Percentiles rank a stretch among this genome's conserved stretches.
Conservation (phyloP, 2,329 filamentous ascomycete species). For the Hypoxylon sp. region DNA sequence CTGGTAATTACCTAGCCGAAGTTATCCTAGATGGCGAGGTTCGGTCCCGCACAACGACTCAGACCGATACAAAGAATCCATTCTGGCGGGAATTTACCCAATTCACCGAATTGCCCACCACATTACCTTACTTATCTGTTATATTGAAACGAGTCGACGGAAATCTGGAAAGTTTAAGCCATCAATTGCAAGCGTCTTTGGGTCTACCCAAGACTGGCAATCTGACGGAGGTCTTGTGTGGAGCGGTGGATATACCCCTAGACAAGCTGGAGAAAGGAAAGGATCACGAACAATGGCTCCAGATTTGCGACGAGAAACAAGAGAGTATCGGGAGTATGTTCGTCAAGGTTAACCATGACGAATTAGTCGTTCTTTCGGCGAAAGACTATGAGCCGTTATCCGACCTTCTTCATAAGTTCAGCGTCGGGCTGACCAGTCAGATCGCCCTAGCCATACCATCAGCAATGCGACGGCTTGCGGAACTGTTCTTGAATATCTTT, state of each 20-base stretch:
- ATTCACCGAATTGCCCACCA: slow-evolving; percentile 75
- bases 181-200: slow-evolving; percentile 54
- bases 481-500: slow-evolving; percentile 91
- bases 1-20: slow-evolving; percentile 80
- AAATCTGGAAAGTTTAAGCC: slow-evolving; percentile 55
- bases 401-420: slow-evolving; percentile 85
- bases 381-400: slow-evolving; percentile 86
- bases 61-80: slow-evolving; percentile 74
- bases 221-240: slow-evolving; percentile 64
- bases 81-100: slow-evolving; percentile 87
- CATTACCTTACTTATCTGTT: slow-evolving; percentile 73
- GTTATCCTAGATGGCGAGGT: slow-evolving; percentile 82
- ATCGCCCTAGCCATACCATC: slow-evolving; percentile 81
- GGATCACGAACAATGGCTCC: slow-evolving; percentile 89
- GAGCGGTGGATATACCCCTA: slow-evolving; percentile 82
- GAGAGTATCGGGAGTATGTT: slow-evolving; percentile 84
- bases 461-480: slow-evolving; percentile 81
- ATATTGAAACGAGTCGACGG: slow-evolving; percentile 73
- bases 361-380: slow-evolving; percentile 86
- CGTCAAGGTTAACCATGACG: slow-evolving; percentile 83
- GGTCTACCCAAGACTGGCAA: slow-evolving; percentile 54
- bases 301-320: slow-evolving; percentile 77
- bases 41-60: slow-evolving; percentile 76
- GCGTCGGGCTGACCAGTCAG: slow-evolving; percentile 82
- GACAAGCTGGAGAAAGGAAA: slow-evolving; percentile 80